Evolutionary conservation across 2,329 filamentous ascomycete species (phyloP).

Genomic region (Exutisphaerella laricina): DNA sequence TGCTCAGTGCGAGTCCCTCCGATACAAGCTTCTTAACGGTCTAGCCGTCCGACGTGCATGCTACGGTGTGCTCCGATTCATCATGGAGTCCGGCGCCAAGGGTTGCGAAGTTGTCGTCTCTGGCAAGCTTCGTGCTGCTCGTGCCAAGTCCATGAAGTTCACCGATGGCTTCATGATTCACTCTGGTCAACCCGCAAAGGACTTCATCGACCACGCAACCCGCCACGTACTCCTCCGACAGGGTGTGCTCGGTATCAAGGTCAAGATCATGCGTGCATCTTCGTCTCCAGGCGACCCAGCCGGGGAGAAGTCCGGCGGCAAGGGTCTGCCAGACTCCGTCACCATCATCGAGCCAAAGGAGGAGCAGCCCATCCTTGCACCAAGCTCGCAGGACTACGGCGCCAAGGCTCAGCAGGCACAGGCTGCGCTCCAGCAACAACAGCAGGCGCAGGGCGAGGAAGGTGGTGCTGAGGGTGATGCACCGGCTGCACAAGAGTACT

Average conservation of each 20-base stretch:
- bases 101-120: conserved; percentile 99
- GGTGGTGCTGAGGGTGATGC: conserved; percentile 15
- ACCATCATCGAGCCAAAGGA: conserved; percentile 99
- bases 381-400: conserved; percentile 97
- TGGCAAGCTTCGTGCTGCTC: conserved; percentile 96
- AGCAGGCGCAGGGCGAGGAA: conserved; percentile 31
- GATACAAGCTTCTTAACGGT: conserved; percentile 99
- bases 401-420: conserved; percentile 73
- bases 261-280: conserved; percentile 99
- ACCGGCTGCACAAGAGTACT: conserved; percentile 18
- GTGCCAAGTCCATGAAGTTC: conserved; percentile 99
- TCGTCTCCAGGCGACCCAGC: conserved; percentile 65
- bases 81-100: conserved; percentile 99
- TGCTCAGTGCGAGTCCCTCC: conserved; percentile 99
- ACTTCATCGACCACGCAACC: conserved; percentile 98
- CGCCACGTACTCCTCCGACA: conserved; percentile 99
- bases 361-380: conserved; percentile 90
- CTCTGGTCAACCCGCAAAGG: conserved; percentile 98
- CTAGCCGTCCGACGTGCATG: conserved; percentile 96
- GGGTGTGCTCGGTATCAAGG: conserved; percentile 99
- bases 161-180: conserved; percentile 99
- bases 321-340: conserved; percentile 95
- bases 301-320: conserved; percentile 96
- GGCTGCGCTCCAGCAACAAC: conserved; percentile 54
- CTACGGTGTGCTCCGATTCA: conserved; percentile 98